These are phyloP conservation scores for Ambrosiella cleistominuta DNA, from an alignment of 2,329 filamentous ascomycete species.

Conservation along the genomic window DNA sequence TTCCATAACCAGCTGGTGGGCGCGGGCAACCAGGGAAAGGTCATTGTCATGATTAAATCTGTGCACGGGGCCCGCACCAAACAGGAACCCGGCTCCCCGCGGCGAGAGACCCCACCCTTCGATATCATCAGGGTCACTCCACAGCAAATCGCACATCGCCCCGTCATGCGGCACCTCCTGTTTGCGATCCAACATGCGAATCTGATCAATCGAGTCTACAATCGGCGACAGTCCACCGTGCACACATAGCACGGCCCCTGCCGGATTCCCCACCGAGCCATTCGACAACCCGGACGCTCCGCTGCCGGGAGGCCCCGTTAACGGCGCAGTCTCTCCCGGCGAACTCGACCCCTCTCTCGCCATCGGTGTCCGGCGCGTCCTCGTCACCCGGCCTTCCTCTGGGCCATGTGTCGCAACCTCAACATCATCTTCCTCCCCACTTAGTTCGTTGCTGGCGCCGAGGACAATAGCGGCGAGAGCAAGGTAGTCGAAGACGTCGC, in stretches of 20 bases:
- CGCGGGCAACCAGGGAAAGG: constrained; percentile 76
- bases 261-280: constrained; percentile 46
- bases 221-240: constrained; percentile 85
- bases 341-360: too few species aligned
- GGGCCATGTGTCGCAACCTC: constrained; percentile 91
- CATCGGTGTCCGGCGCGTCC: not conserved
- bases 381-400: constrained; percentile 42
- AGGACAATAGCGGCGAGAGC: constrained; percentile 77
- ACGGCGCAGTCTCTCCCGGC: constrained; percentile 19
- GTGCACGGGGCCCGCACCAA: constrained; percentile 89
- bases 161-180: constrained; percentile 98
- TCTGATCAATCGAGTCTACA: constrained; percentile 89
- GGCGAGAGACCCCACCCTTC: constrained; percentile 93
- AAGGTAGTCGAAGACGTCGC: constrained; percentile 94
- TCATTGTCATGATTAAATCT: constrained; percentile 92
- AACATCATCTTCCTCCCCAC: constrained; percentile 48
- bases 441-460: constrained; percentile 56
- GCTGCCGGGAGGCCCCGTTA: constrained; percentile 58
- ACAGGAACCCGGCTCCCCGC: constrained; percentile 85
- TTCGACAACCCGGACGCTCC: constrained; percentile 51
- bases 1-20: constrained; percentile 97
- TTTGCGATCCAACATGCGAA: constrained; percentile 83
- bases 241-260: constrained; percentile 81
- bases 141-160: constrained; percentile 95
- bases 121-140: constrained; percentile 96